These are phyloP conservation scores for Cyclotella distinguenda DNA, from an alignment of 108 stramenopile species.

Conservation along the genomic window DNA sequence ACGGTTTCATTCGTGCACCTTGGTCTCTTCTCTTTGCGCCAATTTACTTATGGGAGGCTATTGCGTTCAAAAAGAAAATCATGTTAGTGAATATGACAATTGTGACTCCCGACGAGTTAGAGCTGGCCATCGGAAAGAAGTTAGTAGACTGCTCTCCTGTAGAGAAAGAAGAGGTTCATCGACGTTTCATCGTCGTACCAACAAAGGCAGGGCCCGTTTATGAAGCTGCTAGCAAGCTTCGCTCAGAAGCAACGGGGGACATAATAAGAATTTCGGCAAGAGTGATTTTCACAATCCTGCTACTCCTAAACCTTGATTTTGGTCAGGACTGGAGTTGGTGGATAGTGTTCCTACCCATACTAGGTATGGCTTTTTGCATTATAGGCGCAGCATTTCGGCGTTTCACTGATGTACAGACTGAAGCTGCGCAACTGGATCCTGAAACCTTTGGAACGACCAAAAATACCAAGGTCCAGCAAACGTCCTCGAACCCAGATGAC, in stretches of 20 bases:
- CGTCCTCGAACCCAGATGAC: not conserved
- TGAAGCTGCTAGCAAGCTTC: constrained; percentile 62
- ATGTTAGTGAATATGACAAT: constrained; percentile 60
- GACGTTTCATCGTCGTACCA: constrained; percentile 75
- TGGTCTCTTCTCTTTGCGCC: constrained; percentile 81
- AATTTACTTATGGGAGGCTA: constrained; percentile 69
- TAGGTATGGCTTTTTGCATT: constrained; percentile 52
- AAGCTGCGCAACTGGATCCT: constrained; percentile 67
- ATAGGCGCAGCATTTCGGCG: constrained; percentile 61
- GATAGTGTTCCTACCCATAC: constrained; percentile 82
- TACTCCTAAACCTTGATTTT: constrained; percentile 68
- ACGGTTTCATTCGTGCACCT: constrained; percentile 36
- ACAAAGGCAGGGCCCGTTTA: constrained; percentile 57
- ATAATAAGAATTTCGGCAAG: constrained; percentile 63
- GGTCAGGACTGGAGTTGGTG: constrained; percentile 80
- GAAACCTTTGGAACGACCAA: constrained; percentile 49
- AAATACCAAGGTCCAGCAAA: constrained; percentile 7
- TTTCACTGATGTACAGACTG: constrained; percentile 61
- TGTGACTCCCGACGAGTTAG: constrained; percentile 79
- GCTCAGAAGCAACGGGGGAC: constrained; percentile 61
- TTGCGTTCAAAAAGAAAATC: constrained; percentile 67
- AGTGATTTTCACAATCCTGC: constrained; percentile 54
- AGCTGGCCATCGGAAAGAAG: constrained; percentile 73
- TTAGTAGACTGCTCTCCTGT: constrained; percentile 64
- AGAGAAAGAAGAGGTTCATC: constrained; percentile 69